A percentile compares a stretch with the other conserved stretches of the same genome.
Conservation (phyloP, 768 basidiomycete species). For the Boletus sp. region DNA sequence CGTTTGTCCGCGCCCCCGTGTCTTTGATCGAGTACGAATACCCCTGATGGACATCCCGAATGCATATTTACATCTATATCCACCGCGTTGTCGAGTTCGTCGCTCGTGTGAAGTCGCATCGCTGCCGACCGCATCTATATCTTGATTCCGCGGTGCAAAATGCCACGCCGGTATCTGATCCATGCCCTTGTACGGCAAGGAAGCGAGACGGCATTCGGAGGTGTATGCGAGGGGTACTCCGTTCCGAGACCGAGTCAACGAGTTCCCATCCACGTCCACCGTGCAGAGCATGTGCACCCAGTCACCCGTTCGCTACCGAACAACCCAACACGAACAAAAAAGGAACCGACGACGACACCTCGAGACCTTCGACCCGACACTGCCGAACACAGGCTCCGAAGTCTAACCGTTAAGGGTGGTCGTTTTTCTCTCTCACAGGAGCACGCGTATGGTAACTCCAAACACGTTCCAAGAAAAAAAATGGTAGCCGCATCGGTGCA, state of each 20-base stretch:
- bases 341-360: constrained; percentile 1
- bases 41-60: constrained; percentile 1
- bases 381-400: constrained; percentile 3
- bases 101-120: neutral
- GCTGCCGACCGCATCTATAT: constrained; percentile 10
- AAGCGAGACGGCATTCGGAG: neutral
- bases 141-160: neutral
- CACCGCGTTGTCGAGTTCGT: neutral
- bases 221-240: neutral
- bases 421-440: neutral
- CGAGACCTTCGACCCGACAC: constrained; percentile 6
- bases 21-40: constrained; percentile 1
- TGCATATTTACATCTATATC: neutral
- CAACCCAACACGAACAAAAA: neutral
- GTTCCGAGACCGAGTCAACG: neutral
- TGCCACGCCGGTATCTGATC: constrained; percentile 1
- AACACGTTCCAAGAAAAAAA: constrained; percentile 3
- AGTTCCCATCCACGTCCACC: neutral
- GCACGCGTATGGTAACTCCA: neutral
- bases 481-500: neutral
- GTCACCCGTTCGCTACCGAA: constrained; percentile 24
- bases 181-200: neutral
- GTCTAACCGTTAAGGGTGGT: constrained; percentile 9
- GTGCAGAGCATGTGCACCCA: constrained; percentile 19
- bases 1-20: neutral